Base-by-base conservation (phyloP, 192 early-diverging fungal genomes). In the Backusella australiensis region DNA sequence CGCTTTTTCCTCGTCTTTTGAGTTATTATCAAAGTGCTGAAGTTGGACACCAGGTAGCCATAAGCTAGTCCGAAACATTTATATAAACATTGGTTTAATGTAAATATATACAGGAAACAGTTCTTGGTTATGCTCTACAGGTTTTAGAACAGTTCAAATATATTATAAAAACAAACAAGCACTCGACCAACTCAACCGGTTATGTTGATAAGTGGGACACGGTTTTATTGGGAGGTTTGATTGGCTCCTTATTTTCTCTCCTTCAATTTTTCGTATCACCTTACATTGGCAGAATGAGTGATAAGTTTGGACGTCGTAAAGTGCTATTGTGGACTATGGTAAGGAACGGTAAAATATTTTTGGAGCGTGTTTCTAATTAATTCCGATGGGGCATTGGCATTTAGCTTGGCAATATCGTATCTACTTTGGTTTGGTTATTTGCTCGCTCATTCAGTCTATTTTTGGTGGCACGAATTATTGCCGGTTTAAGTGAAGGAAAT, bases 401-500 rank as follows among this genome's bases (percentile, higher is more conserved):
- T 23, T 72, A 94, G 93, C 78, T 94, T 21, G 97, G 98, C 34
- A 99, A 99, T 82, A 86, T 94, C 19, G 36, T 92, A 8, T 97
- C 96, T 41, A 96, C 95, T 71, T 77, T 91, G 14, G 76, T 98
- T n/a, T 99, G 98, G 98, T 85, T 96, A 38, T 95, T 96, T 76
- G 90, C 95, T 0, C 80, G 86, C 44, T 88, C 93, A 15, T 99
- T 99, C 75, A 85, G 89, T 49, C 78, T 86, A 35, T 99, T 99
- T 80, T 87, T 99, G 34, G 77, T 90, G 6, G 93, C 96, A 6
- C 85, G 98, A 11, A 82, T 97, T 49, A 88, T 99, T 52, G 98
- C 93, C 4, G 98, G 98, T 12, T 85, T 99, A 71, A 96, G 94
- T 67, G 98, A 99, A 79, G 98, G 98, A 53, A 99, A 99, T 77